Evolutionary conservation across 2,329 filamentous ascomycete genomes (phyloP), one percentile per base, ranked within the genome.

Genomic region (Venturia aucupariae): DNA sequence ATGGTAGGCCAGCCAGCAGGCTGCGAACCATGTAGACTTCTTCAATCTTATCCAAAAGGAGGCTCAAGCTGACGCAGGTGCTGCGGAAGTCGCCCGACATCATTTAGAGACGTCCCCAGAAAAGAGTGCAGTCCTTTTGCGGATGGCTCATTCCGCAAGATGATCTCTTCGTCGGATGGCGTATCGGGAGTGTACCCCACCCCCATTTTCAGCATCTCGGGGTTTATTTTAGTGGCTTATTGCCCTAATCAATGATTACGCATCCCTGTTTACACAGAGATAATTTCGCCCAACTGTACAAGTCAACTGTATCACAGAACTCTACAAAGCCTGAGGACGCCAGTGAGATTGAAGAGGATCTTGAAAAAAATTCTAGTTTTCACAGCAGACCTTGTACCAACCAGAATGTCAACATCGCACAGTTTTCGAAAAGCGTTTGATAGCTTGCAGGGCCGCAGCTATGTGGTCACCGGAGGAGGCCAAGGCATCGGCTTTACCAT

Each of bases 401-500:
- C 42, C 22, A 51, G 11, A 2, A 51, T 51, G 46, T 51, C 46
- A 24, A 6, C 6, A 30, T 10, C 55, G 8, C 19, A 41, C 30
- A 38, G 55, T 19, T 38, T 60, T 38, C 55, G 55, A 30, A 41
- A 22, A 11, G 27, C 55, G 10, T 60, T 60, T 60, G 55, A 60
- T 30, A 60, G 55, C 55, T 48, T 69, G 30, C 62, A 42, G 46
- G 67, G 64, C 10, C 65, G 67, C 17, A 69, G 68, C 41, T 69
- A 68, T 48, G 55, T 69, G 15, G 65, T 69, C 22, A 69, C 68
- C 6, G 68, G 68, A 11, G 68, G 68, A n/a, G 68, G 67, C 8
- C 68, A 68, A 41, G 68, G 68, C 10, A 69, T 69, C 48, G 68
- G 68, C 27, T 68, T 68, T 39, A 65, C 68, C 15, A 63, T 65